These are phyloP conservation scores for Scutellaria minor DNA, from an alignment of 257 asterid genomes.

Conservation along the genomic window DNA sequence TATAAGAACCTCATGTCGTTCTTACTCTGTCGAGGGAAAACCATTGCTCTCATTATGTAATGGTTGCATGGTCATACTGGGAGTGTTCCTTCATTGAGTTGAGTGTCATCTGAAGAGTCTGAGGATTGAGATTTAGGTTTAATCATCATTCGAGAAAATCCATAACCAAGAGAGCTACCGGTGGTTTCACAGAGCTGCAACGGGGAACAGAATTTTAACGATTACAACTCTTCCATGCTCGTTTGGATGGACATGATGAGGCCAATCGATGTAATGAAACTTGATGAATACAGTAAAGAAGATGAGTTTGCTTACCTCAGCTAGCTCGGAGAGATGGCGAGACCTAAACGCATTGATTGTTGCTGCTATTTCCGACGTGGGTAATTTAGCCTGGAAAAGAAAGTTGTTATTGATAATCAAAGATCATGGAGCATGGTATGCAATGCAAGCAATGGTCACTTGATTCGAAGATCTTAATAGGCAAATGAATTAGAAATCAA, in stretches of 20 bases:
- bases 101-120: constrained; percentile 73
- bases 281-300: background rate
- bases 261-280: background rate
- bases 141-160: constrained; percentile 64
- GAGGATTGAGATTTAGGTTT: constrained; percentile 64
- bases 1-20: constrained; percentile 7
- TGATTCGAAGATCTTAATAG: background rate
- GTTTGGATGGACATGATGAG: background rate
- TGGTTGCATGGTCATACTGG: constrained; percentile 46
- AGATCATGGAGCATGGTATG: background rate
- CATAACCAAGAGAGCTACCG: constrained; percentile 97
- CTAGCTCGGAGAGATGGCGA: constrained; percentile 96
- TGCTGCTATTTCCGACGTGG: constrained; percentile 87
- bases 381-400: constrained; percentile 76
- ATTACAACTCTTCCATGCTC: background rate
- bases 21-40: constrained; percentile 3
- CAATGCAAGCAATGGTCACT: background rate
- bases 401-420: background rate
- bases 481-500: constrained; percentile 6
- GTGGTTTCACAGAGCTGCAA: constrained; percentile 78
- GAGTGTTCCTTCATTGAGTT: constrained; percentile 69
- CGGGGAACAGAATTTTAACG: constrained; percentile 7
- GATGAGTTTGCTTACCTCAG: constrained; percentile 64
- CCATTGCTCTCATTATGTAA: background rate
- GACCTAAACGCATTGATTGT: constrained; percentile 93